Percentiles rank a stretch among this genome's conserved stretches.
Conservation (phyloP, 192 early-diverging fungal genomes). For the Linnemannia exigua region DNA sequence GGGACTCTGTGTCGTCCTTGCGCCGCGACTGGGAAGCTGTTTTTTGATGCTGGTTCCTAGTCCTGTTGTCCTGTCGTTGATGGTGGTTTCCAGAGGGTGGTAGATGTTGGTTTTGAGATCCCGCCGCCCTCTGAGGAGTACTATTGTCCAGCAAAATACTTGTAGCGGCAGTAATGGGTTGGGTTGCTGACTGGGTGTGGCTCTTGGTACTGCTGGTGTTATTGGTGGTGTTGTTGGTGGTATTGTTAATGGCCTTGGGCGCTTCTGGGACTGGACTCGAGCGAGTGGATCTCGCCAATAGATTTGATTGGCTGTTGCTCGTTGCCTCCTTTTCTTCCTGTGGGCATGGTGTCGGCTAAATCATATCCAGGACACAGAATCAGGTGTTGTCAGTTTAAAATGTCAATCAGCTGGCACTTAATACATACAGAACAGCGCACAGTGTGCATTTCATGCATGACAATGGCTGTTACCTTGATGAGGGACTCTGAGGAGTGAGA, state of each 20-base stretch:
- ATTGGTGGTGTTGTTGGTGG: background rate
- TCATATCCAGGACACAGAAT: background rate
- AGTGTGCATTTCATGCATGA: background rate
- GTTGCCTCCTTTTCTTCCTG: background rate
- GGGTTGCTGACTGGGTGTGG: background rate
- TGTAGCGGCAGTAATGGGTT: background rate
- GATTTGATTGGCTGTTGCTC: background rate
- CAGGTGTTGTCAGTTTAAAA: background rate
- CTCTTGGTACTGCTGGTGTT: background rate
- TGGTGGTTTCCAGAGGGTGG: background rate
- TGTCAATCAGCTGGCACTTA: background rate
- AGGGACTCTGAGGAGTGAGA: constrained; percentile 32
- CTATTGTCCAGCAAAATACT: background rate
- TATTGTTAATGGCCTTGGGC: background rate
- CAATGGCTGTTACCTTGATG: constrained; percentile 18
- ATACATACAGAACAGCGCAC: background rate
- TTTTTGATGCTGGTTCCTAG: background rate
- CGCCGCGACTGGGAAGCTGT: background rate
- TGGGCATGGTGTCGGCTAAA: constrained; percentile 1
- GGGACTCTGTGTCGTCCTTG: background rate
- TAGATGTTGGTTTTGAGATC: background rate
- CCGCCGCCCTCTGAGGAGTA: background rate
- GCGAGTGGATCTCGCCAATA: background rate
- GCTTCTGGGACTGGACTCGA: background rate
- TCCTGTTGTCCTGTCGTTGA: background rate